Evolutionary conservation across 768 basidiomycete species (phyloP), one percentile per base, ranked within the genome.

Genomic region (Leccinellum luteum): DNA sequence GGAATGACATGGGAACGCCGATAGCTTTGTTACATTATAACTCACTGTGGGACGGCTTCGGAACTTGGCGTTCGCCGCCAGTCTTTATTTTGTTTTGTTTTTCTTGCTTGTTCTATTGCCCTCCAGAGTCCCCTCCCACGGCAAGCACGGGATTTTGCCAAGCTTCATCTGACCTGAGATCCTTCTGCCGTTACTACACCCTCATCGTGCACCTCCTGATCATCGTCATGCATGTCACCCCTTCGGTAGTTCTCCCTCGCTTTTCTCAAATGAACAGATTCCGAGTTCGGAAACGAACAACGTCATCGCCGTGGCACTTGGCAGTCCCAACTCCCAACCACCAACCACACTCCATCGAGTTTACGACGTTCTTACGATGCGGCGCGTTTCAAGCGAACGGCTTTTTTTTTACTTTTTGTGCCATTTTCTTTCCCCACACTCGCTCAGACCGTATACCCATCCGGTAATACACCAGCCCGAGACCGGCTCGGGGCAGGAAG

Each of bases 1-100:
- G 28, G 19, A 25, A 12, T 49, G 44, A 23, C 56, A 62, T 63
- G 61, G 43, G 61, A 63, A 62, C 50, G 43, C 23, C 48, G 31
- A 34, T 32, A 15, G 13, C 23, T 30, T 21, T 48, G 6, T 34
- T 27, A 12, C 1, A 25, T 28, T 27, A 43, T 43, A 43, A 43
- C 41, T 27, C 27, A 15, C 54, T 57, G 60, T 60, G 60, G n/a
- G 60, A 61, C 54, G n/a, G 17, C 41, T 8, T 34, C 48, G 51
- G 54, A 62, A 30, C 60, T 56, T 56, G 12, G 30, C 52, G 19
- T 19, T 31, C 14, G 9, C 51, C 44, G 35, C 38, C 30, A 48
- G 15, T 6, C 49, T 47, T 50, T 48, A 53, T 41, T 57, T 43
- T 32, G 13, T 41, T 32, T 32, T 45, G 19, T 13, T 25, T 28